Conservation (phyloP, 345 rosid species). For the Eutrema japonicum region DNA sequence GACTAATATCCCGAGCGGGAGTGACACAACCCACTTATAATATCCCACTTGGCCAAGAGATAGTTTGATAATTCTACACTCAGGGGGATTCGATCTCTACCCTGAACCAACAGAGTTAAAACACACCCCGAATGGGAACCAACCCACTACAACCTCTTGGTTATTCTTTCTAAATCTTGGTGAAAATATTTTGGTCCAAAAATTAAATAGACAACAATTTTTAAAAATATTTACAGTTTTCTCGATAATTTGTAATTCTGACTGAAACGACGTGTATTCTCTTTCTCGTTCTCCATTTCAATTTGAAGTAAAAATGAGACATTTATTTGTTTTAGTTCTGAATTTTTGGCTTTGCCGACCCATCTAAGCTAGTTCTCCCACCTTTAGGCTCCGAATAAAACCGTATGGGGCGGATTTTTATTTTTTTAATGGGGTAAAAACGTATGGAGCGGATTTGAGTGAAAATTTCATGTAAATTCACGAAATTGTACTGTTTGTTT, state of each 20-base stretch:
- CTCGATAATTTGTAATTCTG: neutral
- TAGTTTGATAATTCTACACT: too few species aligned
- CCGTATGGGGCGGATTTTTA: neutral
- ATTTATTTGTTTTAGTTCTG: neutral
- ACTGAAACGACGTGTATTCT: conserved; percentile 2
- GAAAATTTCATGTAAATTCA: neutral
- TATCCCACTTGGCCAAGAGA: too few species aligned
- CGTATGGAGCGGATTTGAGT: neutral
- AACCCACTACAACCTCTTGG: too few species aligned
- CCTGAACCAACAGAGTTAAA: too few species aligned
- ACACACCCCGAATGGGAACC: too few species aligned
- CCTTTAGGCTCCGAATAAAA: neutral
- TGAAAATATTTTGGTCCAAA: too few species aligned
- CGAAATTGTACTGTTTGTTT: neutral
- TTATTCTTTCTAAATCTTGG: too few species aligned
- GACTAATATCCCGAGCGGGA: too few species aligned
- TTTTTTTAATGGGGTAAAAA: too few species aligned
- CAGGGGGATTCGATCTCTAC: too few species aligned
- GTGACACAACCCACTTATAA: too few species aligned
- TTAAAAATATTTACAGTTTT: neutral
- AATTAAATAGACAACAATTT: too few species aligned
- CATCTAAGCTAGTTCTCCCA: neutral
- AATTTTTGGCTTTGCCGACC: neutral
- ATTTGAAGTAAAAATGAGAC: neutral
- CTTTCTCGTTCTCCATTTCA: neutral